Percentiles rank a stretch among this genome's conserved stretches.
These are phyloP conservation scores for Hordeum marinum DNA, from an alignment of 176 grass and related monocot species.

Conservation along the genomic window DNA sequence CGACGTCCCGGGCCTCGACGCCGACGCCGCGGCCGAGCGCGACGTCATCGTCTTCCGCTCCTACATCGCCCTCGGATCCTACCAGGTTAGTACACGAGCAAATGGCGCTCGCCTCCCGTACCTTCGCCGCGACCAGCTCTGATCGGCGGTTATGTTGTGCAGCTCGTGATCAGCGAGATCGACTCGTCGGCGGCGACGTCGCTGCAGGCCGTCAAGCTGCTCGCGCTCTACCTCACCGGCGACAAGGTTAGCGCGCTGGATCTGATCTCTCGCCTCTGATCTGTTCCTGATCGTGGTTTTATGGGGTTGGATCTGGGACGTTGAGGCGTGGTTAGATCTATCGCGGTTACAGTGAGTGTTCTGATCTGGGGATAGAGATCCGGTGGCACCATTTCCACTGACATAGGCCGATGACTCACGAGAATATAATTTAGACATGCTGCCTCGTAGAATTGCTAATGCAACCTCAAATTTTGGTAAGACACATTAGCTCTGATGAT, in stretches of 20 bases:
- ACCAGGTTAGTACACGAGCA: conserved; percentile 50
- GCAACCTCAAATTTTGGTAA: neutral
- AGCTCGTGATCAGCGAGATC: conserved; percentile 95
- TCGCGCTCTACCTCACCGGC: conserved; percentile 69
- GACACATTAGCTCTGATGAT: neutral
- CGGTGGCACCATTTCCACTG: neutral
- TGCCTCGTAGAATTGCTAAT: neutral
- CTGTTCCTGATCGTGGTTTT: neutral
- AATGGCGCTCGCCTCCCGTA: neutral
- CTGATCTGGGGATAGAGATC: conserved; percentile 10
- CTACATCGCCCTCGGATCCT: conserved; percentile 90
- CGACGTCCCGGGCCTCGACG: conserved; percentile 67
- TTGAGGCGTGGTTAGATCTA: neutral
- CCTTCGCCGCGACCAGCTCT: neutral
- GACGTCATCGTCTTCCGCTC: conserved; percentile 87
- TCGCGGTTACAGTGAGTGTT: neutral
- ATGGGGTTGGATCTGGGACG: conserved; percentile 26
- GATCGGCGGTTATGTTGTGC: conserved; percentile 9
- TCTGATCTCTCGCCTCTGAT: conserved; percentile 21
- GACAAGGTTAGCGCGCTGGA: conserved; percentile 60
- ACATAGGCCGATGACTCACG: neutral
- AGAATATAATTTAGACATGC: neutral
- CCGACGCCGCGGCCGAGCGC: conserved; percentile 74
- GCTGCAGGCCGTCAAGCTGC: conserved; percentile 92
- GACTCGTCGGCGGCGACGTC: conserved; percentile 81